Conservation (phyloP, 2,329 filamentous ascomycete genomes). For the Diaporthe ampelina region DNA sequence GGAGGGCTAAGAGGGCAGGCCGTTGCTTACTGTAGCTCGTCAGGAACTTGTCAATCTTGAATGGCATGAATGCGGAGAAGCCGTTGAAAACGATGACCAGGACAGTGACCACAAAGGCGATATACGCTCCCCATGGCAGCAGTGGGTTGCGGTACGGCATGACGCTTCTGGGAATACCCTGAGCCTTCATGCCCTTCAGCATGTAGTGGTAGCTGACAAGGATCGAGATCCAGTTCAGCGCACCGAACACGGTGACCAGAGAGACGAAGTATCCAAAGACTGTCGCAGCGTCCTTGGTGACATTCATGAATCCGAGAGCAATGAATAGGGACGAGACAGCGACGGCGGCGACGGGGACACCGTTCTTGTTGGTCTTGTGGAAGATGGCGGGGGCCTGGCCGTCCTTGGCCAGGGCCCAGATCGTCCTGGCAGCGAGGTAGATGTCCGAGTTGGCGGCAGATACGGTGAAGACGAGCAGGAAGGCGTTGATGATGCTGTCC, state of each 20-base stretch:
- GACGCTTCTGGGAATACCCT: conserved; percentile 47
- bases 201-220: conserved; percentile 57
- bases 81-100: conserved; percentile 19
- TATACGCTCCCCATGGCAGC: conserved; percentile 57
- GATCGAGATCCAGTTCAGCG: conserved; percentile 59
- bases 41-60: conserved; percentile 74
- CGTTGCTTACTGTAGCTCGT: conserved; percentile 61
- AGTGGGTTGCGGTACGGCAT: conserved; percentile 56
- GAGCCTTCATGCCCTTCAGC: conserved; percentile 48
- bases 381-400: conserved; percentile 56
- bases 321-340: conserved; percentile 53
- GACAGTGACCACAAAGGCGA: conserved; percentile 60
- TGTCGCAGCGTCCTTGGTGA: conserved; percentile 50
- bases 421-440: conserved; percentile 58
- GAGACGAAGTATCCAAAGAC: conserved; percentile 60
- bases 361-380: conserved; percentile 51
- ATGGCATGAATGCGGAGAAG: conserved; percentile 49
- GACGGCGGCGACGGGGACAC: conserved; percentile 58
- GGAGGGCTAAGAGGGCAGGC: background rate
- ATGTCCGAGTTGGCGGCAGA: conserved; percentile 74
- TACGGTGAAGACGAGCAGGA: conserved; percentile 70
- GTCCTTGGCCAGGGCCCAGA: conserved; percentile 57
- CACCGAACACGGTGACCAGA: conserved; percentile 58
- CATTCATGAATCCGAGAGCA: conserved; percentile 57
- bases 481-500: conserved; percentile 71